Evolutionary conservation across 352 stramenopile genomes (phyloP), one percentile per base, ranked within the genome.

Genomic region (Paralagenidium karlingii): DNA sequence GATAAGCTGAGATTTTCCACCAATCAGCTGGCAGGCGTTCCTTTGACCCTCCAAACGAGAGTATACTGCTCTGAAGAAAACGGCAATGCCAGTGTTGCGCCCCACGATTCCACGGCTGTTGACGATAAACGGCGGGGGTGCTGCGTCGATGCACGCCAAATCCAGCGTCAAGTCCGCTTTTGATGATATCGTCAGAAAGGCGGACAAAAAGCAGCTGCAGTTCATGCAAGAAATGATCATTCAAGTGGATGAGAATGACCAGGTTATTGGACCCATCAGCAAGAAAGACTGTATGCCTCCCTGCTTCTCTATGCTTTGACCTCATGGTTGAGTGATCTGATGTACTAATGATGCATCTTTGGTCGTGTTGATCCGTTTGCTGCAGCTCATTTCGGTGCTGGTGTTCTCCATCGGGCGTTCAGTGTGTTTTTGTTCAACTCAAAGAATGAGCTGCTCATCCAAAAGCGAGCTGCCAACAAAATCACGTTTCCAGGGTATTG

Each of bases 401-500:
- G 73, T 29, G 60, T 83, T 26, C 45, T 92, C 36, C 78, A 92
- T 54, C 73, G 78, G 34, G 78, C 78, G 19, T 92, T 92, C 58
- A 88, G 73, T 38, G 61, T 89, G 10, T 92, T 92, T 43, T 49
- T 92, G 25, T 92, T 92, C 60, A 86, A 89, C 61, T 75, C 64
- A 27, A 70, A 82, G 45, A 86, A 88, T 41, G 68, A 88, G 47
- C 44, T 92, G 34, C 55, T 92, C 26, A 82, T 92, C 32, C 78
- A 92, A 51, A 84, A 99, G 73, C 77, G 96, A 13, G 87, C 95
- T 1, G 60, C 60, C 2, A 81, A 88, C 34, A 99, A 99, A 67
- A 99, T 99, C 63, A 99, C 96, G 19, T 99, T 99, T 60, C 95
- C 96, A 11, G 80, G 85, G 55, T 94, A 97, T 24, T 99, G 96